These are phyloP conservation scores for Globisporangium sylvaticum DNA, from an alignment of 352 stramenopile species.

Conservation along the genomic window DNA sequence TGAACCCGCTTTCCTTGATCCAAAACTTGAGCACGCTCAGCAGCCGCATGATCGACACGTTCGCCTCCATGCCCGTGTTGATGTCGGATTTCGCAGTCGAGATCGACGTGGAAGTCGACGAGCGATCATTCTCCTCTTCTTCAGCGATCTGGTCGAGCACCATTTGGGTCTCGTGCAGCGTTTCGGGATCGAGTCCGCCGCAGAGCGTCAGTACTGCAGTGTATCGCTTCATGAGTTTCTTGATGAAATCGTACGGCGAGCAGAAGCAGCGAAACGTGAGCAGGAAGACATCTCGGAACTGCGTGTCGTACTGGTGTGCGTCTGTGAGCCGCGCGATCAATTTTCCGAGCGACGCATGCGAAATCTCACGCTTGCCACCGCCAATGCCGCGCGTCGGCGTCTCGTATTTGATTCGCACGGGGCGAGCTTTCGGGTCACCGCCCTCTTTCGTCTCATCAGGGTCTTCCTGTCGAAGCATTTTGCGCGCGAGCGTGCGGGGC, in stretches of 20 bases:
- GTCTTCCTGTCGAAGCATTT: slow-evolving; percentile 12
- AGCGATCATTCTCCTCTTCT: slow-evolving; percentile 55
- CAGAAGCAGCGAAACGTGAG: slow-evolving; percentile 82
- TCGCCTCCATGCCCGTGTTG: slow-evolving; percentile 76
- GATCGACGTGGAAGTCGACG: slow-evolving; percentile 58
- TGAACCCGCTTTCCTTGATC: slow-evolving; percentile 86
- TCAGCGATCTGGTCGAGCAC: slow-evolving; percentile 63
- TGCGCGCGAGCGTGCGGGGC: slow-evolving; percentile 19
- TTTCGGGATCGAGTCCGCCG: slow-evolving; percentile 38
- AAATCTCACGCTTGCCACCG: slow-evolving; percentile 73
- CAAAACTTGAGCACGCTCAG: slow-evolving; percentile 87
- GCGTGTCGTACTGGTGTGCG: slow-evolving; percentile 79
- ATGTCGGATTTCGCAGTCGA: slow-evolving; percentile 75
- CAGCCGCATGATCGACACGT: slow-evolving; percentile 83
- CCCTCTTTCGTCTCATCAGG: slow-evolving; percentile 11
- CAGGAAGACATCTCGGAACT: slow-evolving; percentile 85
- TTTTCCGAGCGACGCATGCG: slow-evolving; percentile 81
- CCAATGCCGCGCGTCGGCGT: slow-evolving; percentile 49
- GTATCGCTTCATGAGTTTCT: slow-evolving; percentile 87
- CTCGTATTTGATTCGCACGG: slow-evolving; percentile 76
- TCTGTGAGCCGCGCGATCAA: slow-evolving; percentile 80
- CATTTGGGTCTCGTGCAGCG: slow-evolving; percentile 55
- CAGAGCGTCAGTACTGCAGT: slow-evolving; percentile 66
- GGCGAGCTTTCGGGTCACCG: slow-evolving; percentile 28
- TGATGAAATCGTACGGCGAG: slow-evolving; percentile 83